phyloP scores from a whole-genome alignment of 257 asterid species.

The Asclepias syriaca region DNA sequence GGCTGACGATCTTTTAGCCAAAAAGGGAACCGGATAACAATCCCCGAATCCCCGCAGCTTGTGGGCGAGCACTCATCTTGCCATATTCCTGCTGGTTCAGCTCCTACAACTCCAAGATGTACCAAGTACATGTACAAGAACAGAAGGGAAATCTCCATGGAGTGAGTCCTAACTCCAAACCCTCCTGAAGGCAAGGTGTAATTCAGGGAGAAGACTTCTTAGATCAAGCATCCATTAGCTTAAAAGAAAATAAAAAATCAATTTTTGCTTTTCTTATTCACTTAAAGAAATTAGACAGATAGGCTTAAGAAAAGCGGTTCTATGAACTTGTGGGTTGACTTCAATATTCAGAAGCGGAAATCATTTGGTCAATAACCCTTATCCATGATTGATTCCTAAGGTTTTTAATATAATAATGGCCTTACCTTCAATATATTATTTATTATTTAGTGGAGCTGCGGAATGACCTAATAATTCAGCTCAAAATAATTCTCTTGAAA shows the following conservation, averaged over 20 bases:
- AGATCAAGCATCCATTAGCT: neutral
- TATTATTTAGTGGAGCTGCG: too few relatives aligned
- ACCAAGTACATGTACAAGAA: neutral
- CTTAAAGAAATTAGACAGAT: neutral
- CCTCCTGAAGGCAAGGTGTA: neutral
- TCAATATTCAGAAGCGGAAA: neutral
- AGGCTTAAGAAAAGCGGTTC: neutral
- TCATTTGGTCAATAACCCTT: neutral
- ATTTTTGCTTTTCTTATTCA: neutral
- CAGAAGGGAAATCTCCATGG: neutral
- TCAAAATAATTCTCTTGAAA: neutral
- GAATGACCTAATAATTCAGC: neutral
- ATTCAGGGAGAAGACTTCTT: neutral
- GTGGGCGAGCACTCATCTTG: slow-evolving; percentile 52
- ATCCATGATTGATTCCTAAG: neutral
- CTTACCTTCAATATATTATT: neutral
- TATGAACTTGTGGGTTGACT: neutral
- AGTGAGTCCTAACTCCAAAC: neutral
- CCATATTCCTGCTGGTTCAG: slow-evolving; percentile 20
- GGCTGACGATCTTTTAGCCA: slow-evolving; percentile 44
- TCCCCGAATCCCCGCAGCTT: slow-evolving; percentile 46
- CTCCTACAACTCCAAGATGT: slow-evolving; percentile 2
- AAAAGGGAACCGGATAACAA: slow-evolving; percentile 62
- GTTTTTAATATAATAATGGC: neutral
- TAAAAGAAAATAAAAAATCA: neutral